A percentile compares a stretch with the other conserved stretches of the same genome.
Conservation (phyloP, 345 rosid species). For the Aquilaria sinensis region DNA sequence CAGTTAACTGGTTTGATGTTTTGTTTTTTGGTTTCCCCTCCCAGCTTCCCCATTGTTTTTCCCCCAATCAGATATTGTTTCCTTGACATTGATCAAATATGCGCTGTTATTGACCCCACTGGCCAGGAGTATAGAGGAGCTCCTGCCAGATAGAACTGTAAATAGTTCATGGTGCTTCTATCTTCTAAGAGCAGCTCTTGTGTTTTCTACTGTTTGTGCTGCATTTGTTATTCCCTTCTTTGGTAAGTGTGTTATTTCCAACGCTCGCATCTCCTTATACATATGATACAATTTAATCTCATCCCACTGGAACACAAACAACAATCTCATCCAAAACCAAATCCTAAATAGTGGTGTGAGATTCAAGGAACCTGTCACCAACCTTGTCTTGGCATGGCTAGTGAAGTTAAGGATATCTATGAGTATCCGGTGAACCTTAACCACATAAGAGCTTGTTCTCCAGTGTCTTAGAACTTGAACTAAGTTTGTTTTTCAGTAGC, state of each 20-base stretch:
- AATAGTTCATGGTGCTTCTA: constrained; percentile 50
- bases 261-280: background rate
- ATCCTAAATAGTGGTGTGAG: too few relatives aligned
- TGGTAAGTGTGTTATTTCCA: constrained; percentile 31
- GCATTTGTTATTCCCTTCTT: constrained; percentile 89
- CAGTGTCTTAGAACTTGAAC: too few relatives aligned
- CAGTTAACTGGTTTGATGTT: background rate
- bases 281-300: background rate
- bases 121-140: constrained; percentile 88
- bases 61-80: background rate
- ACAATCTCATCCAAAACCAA: too few relatives aligned
- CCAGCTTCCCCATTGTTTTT: background rate
- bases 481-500: background rate
- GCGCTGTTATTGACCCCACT: constrained; percentile 82
- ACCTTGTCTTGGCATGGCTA: background rate
- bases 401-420: background rate
- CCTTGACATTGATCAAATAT: constrained; percentile 42
- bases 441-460: background rate
- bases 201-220: constrained; percentile 65
- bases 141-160: constrained; percentile 49
- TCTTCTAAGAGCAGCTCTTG: constrained; percentile 69
- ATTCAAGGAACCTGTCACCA: too few relatives aligned
- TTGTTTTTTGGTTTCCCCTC: background rate
- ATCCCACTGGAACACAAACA: background rate
- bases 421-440: background rate